Conservation (phyloP, 208 protist genomes). For the Wallacemonas sp. region DNA sequence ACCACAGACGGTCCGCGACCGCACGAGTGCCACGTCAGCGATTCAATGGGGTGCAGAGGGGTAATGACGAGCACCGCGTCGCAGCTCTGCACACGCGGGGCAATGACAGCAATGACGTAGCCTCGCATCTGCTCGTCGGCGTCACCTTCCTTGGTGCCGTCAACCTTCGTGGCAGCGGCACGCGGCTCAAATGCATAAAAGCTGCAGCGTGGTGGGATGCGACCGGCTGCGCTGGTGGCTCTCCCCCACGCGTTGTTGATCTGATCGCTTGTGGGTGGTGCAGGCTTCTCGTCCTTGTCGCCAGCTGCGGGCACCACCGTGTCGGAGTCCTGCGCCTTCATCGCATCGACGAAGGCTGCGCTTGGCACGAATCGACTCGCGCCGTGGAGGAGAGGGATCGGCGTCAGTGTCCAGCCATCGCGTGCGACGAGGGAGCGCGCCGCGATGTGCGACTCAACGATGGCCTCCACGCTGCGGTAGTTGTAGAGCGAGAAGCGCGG, state of each 20-base stretch:
- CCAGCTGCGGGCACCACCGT: not conserved
- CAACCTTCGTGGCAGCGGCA: constrained; percentile 1
- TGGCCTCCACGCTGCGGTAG: constrained; percentile 40
- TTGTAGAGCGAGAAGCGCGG: constrained; percentile 23
- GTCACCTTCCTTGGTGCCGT: too few species aligned
- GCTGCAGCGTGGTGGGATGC: constrained; percentile 17
- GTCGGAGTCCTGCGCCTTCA: constrained; percentile 6
- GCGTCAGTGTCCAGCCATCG: not conserved
- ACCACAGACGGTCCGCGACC: too few species aligned
- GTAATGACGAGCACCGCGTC: constrained; percentile 45
- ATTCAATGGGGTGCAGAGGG: not conserved
- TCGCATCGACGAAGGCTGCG: constrained; percentile 3
- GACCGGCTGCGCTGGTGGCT: not conserved
- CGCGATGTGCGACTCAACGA: constrained; percentile 37
- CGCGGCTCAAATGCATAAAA: constrained; percentile 24
- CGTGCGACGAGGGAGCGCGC: constrained; percentile 2
- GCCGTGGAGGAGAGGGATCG: not conserved
- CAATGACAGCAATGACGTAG: constrained; percentile 38
- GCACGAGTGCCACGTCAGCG: not conserved
- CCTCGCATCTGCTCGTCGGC: too few species aligned
- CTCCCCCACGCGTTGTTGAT: not conserved
- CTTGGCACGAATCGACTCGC: constrained; percentile 18
- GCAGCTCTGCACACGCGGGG: constrained; percentile 49
- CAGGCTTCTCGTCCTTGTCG: not conserved
- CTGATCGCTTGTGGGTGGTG: not conserved